Percentiles rank a stretch among this genome's conserved stretches.
These are phyloP conservation scores for Chytridiales sp. DNA, from an alignment of 371 early-diverging fungal species.

Conservation along the genomic window DNA sequence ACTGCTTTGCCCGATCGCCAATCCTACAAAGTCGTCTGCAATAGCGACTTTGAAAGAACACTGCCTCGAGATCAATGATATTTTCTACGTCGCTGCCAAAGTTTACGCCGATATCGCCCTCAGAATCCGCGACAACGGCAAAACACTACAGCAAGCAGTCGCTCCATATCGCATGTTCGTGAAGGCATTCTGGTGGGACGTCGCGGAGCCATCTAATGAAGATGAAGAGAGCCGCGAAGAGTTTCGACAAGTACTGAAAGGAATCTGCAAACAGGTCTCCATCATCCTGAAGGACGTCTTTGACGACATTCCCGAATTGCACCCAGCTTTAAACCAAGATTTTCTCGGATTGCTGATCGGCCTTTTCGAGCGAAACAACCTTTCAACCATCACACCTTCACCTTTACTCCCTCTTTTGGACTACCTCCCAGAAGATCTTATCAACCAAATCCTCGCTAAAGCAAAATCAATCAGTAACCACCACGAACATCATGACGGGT, in stretches of 20 bases:
- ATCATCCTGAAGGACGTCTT: conserved; percentile 7
- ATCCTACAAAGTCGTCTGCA: neutral
- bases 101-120: conserved; percentile 12
- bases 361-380: conserved; percentile 28
- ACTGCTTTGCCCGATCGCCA: conserved; percentile 9
- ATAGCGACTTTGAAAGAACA: conserved; percentile 15
- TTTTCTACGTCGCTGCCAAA: conserved; percentile 21
- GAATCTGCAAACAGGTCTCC: conserved; percentile 15
- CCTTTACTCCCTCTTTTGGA: conserved; percentile 21
- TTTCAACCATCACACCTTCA: conserved; percentile 16
- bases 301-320: conserved; percentile 4
- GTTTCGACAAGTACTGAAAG: conserved; percentile 7
- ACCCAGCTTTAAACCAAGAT: conserved; percentile 14
- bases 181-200: conserved; percentile 34
- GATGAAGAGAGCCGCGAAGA: conserved; percentile 18
- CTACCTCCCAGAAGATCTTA: neutral
- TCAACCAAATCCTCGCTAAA: neutral
- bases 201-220: conserved; percentile 16
- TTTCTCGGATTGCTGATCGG: conserved; percentile 30
- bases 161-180: conserved; percentile 22
- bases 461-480: neutral
- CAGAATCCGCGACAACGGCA: neutral
- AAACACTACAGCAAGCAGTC: conserved; percentile 20
- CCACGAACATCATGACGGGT: neutral
- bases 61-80: conserved; percentile 18